Percentiles rank a stretch among this genome's conserved stretches.
Evolutionary conservation across 2,329 filamentous ascomycete species (phyloP).

Genomic region (Colletotrichum viniferum): DNA sequence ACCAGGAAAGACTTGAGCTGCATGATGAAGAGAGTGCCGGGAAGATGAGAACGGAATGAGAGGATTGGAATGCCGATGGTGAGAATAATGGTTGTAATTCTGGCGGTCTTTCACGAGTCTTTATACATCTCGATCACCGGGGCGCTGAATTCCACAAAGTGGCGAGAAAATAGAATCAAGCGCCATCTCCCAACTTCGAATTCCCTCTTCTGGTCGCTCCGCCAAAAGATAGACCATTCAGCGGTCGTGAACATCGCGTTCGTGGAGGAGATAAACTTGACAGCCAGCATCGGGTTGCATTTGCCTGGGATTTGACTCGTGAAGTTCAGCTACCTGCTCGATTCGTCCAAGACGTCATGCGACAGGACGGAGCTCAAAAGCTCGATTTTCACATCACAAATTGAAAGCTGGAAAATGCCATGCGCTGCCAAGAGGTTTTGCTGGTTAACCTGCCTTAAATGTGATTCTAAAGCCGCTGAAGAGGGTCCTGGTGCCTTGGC

Average conservation of each 20-base stretch:
- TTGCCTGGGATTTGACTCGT: background rate
- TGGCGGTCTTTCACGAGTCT: slow-evolving; percentile 19
- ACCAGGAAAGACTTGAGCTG: slow-evolving; percentile 17
- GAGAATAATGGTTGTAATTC: slow-evolving; percentile 40
- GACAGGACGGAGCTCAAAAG: background rate
- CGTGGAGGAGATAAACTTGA: background rate
- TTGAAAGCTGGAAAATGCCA: background rate
- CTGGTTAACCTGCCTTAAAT: background rate
- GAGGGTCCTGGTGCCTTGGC: background rate
- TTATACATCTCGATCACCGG: background rate
- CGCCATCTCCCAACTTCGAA: background rate
- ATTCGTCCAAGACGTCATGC: background rate
- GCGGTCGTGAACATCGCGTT: background rate
- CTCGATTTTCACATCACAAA: background rate
- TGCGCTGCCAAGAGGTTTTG: background rate
- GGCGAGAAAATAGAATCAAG: background rate
- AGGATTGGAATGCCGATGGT: slow-evolving; percentile 1
- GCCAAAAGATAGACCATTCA: background rate
- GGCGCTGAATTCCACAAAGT: background rate
- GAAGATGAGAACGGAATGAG: background rate
- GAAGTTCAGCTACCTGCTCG: background rate
- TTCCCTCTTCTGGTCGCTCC: background rate
- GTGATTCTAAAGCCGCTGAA: background rate
- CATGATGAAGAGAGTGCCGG: background rate
- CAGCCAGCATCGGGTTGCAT: background rate